Evolutionary conservation across 2,329 filamentous ascomycete genomes (phyloP).

Genomic region (Ascochyta fabae): DNA sequence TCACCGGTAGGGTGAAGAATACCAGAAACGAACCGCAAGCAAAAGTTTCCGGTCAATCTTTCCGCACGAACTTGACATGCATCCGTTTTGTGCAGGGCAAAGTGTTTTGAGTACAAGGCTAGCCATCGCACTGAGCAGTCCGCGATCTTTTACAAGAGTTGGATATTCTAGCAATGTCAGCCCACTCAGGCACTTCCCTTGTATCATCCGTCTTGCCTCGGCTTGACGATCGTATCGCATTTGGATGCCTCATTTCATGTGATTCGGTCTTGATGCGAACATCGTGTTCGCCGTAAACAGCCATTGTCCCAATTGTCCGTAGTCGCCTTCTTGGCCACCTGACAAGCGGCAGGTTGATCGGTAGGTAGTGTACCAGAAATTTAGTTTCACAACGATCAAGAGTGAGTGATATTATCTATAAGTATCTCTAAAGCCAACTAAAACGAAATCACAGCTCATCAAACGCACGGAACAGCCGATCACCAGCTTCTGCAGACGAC

Average conservation of each 20-base stretch:
- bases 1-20: slow-evolving; percentile 5
- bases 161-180: no score
- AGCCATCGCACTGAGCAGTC: no score
- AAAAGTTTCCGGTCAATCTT: slow-evolving; percentile 1
- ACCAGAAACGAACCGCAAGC: neutral
- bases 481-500: slow-evolving; percentile 8
- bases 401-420: slow-evolving; percentile 7
- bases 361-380: neutral
- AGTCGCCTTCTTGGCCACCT: neutral
- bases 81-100: slow-evolving; percentile 3
- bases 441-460: slow-evolving; percentile 30
- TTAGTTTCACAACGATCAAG: neutral
- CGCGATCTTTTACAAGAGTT: no score
- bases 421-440: slow-evolving; percentile 22
- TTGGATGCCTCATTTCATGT: slow-evolving; percentile 10
- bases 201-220: neutral
- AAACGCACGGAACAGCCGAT: slow-evolving; percentile 30
- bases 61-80: neutral
- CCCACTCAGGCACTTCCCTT: no score
- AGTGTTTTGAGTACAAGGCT: neutral
- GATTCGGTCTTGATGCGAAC: neutral
- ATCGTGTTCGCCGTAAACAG: neutral
- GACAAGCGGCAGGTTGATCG: slow-evolving; percentile 1
- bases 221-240: neutral
- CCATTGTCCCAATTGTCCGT: slow-evolving; percentile 3